A percentile compares a stretch with the other conserved stretches of the same genome.
Conservation (phyloP, 495 filamentous ascomycete species). For the Neurospora sp. region DNA sequence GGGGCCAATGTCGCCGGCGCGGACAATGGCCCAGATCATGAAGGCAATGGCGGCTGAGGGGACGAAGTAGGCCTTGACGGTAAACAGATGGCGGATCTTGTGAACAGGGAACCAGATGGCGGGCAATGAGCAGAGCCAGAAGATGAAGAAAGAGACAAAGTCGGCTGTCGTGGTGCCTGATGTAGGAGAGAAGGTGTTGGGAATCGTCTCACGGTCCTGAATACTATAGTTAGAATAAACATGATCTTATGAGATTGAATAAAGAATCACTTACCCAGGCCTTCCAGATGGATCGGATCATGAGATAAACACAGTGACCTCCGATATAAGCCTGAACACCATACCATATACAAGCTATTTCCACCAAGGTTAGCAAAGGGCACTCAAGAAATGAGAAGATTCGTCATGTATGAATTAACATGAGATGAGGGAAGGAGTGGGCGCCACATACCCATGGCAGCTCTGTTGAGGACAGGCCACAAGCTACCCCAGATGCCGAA, state of each 20-base stretch:
- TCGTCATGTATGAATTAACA: not conserved
- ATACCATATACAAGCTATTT: slow-evolving; percentile 64
- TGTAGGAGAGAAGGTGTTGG: slow-evolving; percentile 49
- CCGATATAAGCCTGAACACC: slow-evolving; percentile 83
- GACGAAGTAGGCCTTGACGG: slow-evolving; percentile 79
- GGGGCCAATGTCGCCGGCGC: slow-evolving; percentile 75
- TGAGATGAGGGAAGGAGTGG: not conserved
- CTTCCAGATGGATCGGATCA: slow-evolving; percentile 75
- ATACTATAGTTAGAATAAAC: slow-evolving; percentile 2
- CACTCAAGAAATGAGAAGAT: not conserved
- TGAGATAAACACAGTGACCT: slow-evolving; percentile 68
- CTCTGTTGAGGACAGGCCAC: slow-evolving; percentile 87
- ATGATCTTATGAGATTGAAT: not conserved
- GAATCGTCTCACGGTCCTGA: slow-evolving; percentile 43
- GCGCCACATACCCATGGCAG: slow-evolving; percentile 53
- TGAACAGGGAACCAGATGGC: slow-evolving; percentile 78
- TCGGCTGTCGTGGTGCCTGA: slow-evolving; percentile 67
- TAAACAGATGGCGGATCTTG: slow-evolving; percentile 78
- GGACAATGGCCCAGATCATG: slow-evolving; percentile 82
- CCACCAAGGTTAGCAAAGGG: not conserved
- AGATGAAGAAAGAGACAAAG: slow-evolving; percentile 73
- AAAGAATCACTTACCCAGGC: slow-evolving; percentile 28
- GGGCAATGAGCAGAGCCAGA: slow-evolving; percentile 71
- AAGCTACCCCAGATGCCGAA: slow-evolving; percentile 84
- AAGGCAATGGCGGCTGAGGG: slow-evolving; percentile 76